Conservation (phyloP, 352 stramenopile genomes). For the Phytophthora citrophthora region DNA sequence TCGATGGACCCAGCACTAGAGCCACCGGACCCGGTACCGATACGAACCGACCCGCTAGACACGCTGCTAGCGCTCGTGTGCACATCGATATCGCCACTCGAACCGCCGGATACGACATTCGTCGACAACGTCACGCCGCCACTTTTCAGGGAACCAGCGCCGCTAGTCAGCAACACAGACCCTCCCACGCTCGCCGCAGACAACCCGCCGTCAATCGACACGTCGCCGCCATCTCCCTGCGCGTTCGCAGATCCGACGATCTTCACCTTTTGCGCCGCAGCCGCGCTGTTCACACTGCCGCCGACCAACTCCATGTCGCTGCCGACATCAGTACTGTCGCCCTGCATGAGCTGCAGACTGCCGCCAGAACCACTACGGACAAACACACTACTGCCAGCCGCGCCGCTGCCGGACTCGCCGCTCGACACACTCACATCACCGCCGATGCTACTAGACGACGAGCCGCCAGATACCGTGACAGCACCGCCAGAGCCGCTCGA, state of each 20-base stretch:
- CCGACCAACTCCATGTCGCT: constrained; percentile 33
- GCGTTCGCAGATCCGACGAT: constrained; percentile 31
- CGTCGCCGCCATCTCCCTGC: constrained; percentile 30
- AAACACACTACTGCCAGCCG: constrained; percentile 19
- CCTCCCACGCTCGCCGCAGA: constrained; percentile 23
- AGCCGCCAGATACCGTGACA: constrained; percentile 23
- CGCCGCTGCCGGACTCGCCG: constrained; percentile 14
- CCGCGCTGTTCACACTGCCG: constrained; percentile 17
- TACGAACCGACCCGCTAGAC: constrained; percentile 28
- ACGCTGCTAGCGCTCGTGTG: constrained; percentile 23
- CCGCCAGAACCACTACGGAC: constrained; percentile 31
- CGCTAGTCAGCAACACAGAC: constrained; percentile 26
- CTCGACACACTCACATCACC: constrained; percentile 33
- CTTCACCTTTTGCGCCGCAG: constrained; percentile 26
- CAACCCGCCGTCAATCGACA: constrained; percentile 33
- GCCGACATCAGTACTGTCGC: constrained; percentile 24
- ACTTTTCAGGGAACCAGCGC: constrained; percentile 20
- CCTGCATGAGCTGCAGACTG: constrained; percentile 28
- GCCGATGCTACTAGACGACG: constrained; percentile 26
- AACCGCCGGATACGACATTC: constrained; percentile 17
- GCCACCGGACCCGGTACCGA: constrained; percentile 25
- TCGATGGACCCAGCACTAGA: constrained; percentile 28
- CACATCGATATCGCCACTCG: constrained; percentile 21
- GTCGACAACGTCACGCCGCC: constrained; percentile 24
- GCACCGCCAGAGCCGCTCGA: constrained; percentile 19